Percentiles rank a stretch among this genome's conserved stretches.
Evolutionary conservation across 2,329 filamentous ascomycete genomes (phyloP).

Genomic region (Colletotrichum sp.): DNA sequence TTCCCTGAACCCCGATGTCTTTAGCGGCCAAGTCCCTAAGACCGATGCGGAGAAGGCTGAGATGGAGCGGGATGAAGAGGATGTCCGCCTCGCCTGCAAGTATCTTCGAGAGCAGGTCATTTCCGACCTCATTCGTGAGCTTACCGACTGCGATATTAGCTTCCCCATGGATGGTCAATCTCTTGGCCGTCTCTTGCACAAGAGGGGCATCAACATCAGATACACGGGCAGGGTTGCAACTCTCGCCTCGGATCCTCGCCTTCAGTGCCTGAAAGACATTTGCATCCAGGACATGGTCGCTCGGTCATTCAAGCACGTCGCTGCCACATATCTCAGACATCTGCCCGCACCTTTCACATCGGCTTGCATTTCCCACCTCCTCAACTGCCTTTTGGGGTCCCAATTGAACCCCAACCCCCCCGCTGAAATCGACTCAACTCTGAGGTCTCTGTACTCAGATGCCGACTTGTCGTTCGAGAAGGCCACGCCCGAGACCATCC

Average conservation of each 20-base stretch:
- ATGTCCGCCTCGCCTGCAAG: conserved; percentile 83
- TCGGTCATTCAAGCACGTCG: conserved; percentile 94
- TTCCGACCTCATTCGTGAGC: conserved; percentile 83
- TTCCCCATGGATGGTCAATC: conserved; percentile 99
- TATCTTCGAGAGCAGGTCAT: conserved; percentile 80
- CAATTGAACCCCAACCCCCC: conserved; percentile 78
- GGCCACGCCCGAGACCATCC: conserved; percentile 76
- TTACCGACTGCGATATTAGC: conserved; percentile 90
- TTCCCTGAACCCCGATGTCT: conserved; percentile 91
- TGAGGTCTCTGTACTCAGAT: conserved; percentile 81
- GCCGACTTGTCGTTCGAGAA: conserved; percentile 82
- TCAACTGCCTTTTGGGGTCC: conserved; percentile 90
- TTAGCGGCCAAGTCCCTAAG: conserved; percentile 89
- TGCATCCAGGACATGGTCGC: conserved; percentile 91
- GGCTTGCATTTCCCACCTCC: conserved; percentile 80
- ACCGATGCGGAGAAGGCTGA: conserved; percentile 89
- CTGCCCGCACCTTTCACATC: conserved; percentile 82
- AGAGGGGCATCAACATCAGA: conserved; percentile 94
- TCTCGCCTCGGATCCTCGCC: conserved; percentile 71
- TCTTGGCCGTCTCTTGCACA: conserved; percentile 86
- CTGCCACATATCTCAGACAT: conserved; percentile 78
- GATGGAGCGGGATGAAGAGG: conserved; percentile 82
- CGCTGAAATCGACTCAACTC: conserved; percentile 75
- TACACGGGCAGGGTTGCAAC: conserved; percentile 88
- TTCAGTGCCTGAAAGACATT: conserved; percentile 79